Conservation (phyloP, 306 rosid species). For the Prunus salicina region DNA sequence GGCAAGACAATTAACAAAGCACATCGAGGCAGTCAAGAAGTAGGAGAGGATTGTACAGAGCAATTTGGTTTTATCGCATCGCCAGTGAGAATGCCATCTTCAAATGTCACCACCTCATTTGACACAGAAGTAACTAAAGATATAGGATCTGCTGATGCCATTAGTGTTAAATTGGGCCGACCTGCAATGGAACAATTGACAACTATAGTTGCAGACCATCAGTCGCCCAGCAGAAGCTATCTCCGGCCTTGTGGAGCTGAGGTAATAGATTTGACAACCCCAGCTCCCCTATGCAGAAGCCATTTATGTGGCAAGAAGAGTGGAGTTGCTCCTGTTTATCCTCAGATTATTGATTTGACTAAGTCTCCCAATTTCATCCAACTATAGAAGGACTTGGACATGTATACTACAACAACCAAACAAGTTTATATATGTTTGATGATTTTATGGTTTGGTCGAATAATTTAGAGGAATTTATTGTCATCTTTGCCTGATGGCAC, state of each 20-base stretch:
- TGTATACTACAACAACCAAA: not conserved
- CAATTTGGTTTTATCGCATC: constrained; percentile 24
- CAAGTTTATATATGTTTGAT: not conserved
- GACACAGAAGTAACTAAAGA: constrained; percentile 13
- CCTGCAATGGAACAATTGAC: constrained; percentile 24
- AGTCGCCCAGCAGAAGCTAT: constrained; percentile 15
- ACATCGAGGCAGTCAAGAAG: constrained; percentile 22
- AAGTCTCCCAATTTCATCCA: constrained; percentile 69
- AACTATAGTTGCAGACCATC: constrained; percentile 10
- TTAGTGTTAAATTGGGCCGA: constrained; percentile 21
- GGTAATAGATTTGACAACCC: constrained; percentile 73
- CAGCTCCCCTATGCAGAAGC: constrained; percentile 63
- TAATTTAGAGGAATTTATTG: not conserved
- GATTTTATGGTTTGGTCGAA: not conserved
- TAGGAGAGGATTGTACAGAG: constrained; percentile 25
- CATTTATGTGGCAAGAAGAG: constrained; percentile 48
- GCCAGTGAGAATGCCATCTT: constrained; percentile 13
- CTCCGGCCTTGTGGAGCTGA: constrained; percentile 45
- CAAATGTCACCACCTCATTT: not conserved
- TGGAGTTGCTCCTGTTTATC: constrained; percentile 36
- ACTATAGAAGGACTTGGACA: constrained; percentile 29
- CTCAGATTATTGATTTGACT: constrained; percentile 67
- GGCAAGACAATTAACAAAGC: not conserved
- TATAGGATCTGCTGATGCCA: not conserved
- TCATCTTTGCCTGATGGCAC: constrained; percentile 12